These are phyloP conservation scores for Myriosclerotinia scirpicola DNA, from an alignment of 2,329 filamentous ascomycete species.

Conservation along the genomic window DNA sequence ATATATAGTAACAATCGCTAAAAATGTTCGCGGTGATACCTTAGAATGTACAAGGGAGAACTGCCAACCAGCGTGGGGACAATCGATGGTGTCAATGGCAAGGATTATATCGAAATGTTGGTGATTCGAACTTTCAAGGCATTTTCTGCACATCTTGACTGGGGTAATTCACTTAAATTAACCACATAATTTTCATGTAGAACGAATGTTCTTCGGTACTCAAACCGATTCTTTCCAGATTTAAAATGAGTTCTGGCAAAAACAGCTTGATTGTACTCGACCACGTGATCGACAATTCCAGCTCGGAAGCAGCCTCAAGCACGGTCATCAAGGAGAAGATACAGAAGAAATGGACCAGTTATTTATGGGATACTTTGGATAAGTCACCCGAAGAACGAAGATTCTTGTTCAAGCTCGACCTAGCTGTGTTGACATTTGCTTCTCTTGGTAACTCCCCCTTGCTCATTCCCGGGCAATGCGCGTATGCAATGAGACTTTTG, in stretches of 20 bases:
- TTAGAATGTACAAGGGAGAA: background rate
- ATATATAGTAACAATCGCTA: background rate
- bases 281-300: constrained; percentile 17
- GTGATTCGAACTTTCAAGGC: background rate
- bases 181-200: background rate
- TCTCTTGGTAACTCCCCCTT: constrained; percentile 17
- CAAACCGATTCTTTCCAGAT: background rate
- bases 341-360: constrained; percentile 42
- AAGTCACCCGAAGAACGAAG: constrained; percentile 48
- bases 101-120: constrained; percentile 23
- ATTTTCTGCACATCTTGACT: background rate
- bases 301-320: constrained; percentile 5
- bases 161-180: constrained; percentile 8
- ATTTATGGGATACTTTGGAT: constrained; percentile 50
- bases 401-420: constrained; percentile 51
- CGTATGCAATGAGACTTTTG: constrained; percentile 2
- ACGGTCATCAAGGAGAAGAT: constrained; percentile 28
- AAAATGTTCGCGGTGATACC: background rate
- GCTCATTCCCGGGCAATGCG: background rate
- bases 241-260: constrained; percentile 22
- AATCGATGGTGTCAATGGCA: constrained; percentile 24
- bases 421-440: constrained; percentile 43
- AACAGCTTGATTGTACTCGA: background rate
- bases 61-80: background rate
- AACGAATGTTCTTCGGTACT: background rate